Conservation (phyloP, 108 stramenopile genomes). For the Skeletonema grethae region DNA sequence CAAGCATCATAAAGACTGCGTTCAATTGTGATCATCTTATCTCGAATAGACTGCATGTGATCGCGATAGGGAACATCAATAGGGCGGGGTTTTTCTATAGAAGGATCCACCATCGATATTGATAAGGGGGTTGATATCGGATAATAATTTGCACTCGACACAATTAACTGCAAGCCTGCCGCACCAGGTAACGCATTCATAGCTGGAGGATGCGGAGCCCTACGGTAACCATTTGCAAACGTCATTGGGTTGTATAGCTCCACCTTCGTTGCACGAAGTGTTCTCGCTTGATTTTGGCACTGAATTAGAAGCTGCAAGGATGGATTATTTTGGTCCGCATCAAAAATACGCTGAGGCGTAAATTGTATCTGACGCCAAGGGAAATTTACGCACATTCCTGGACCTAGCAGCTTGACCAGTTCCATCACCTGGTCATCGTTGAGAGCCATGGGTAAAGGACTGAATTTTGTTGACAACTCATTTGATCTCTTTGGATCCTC, state of each 20-base stretch:
- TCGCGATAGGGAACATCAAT: constrained; percentile 39
- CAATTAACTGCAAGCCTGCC: neutral
- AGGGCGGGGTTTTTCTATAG: neutral
- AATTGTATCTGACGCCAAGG: constrained; percentile 45
- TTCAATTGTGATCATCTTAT: constrained; percentile 60
- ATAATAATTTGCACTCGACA: neutral
- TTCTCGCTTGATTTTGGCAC: constrained; percentile 19
- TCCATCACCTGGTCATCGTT: constrained; percentile 22
- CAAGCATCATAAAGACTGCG: constrained; percentile 44
- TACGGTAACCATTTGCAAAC: constrained; percentile 38
- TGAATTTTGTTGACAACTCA: neutral
- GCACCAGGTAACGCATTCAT: constrained; percentile 33
- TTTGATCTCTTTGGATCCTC: neutral
- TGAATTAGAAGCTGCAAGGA: constrained; percentile 6
- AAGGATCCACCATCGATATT: constrained; percentile 7
- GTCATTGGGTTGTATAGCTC: constrained; percentile 28
- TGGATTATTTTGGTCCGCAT: neutral
- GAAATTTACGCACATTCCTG: constrained; percentile 31
- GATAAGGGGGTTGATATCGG: constrained; percentile 14
- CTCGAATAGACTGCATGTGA: constrained; percentile 54
- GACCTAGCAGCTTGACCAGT: constrained; percentile 41
- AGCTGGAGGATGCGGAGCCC: constrained; percentile 29
- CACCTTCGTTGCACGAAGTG: constrained; percentile 4
- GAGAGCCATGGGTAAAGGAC: constrained; percentile 30
- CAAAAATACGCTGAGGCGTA: constrained; percentile 19